These are phyloP conservation scores for Colletotrichum euphorbiae DNA, from an alignment of 2,329 filamentous ascomycete species.

Conservation along the genomic window DNA sequence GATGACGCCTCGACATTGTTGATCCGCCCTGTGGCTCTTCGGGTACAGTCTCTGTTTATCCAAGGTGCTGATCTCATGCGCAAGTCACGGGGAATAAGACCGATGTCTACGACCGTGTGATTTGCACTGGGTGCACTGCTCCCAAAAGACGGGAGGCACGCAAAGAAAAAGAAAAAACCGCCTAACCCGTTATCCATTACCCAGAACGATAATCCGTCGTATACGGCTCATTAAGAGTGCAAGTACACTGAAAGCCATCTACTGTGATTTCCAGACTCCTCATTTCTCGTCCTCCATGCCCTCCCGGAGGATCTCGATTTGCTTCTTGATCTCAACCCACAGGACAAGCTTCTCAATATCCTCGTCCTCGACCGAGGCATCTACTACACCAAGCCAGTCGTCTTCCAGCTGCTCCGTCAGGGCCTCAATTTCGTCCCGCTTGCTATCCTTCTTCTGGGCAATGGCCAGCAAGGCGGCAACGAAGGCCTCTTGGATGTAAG, in stretches of 20 bases:
- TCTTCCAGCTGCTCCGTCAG: conserved; percentile 49
- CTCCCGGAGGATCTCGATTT: conserved; percentile 69
- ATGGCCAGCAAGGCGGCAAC: conserved; percentile 72
- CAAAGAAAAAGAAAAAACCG: too few species aligned
- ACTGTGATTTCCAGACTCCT: not conserved
- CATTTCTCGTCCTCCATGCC: conserved; percentile 61
- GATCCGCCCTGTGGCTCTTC: conserved; percentile 51
- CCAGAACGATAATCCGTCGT: not conserved
- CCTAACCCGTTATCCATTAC: too few species aligned
- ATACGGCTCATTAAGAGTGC: not conserved
- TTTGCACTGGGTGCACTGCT: too few species aligned
- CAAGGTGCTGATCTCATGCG: conserved; percentile 45
- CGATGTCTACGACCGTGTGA: not conserved
- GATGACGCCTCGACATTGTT: conserved; percentile 48
- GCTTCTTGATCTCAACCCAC: conserved; percentile 73
- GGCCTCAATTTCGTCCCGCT: conserved; percentile 45
- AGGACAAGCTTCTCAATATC: conserved; percentile 64
- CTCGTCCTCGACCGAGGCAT: conserved; percentile 42
- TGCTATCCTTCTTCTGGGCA: conserved; percentile 51
- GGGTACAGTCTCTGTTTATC: conserved; percentile 55
- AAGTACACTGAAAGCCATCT: not conserved
- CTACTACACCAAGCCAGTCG: conserved; percentile 51
- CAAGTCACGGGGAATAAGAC: not conserved
- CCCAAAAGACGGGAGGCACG: too few species aligned
- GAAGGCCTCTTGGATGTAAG: conserved; percentile 77